phyloP scores from a whole-genome alignment of 768 basidiomycete genomes.

The Amanita brunnescens region DNA sequence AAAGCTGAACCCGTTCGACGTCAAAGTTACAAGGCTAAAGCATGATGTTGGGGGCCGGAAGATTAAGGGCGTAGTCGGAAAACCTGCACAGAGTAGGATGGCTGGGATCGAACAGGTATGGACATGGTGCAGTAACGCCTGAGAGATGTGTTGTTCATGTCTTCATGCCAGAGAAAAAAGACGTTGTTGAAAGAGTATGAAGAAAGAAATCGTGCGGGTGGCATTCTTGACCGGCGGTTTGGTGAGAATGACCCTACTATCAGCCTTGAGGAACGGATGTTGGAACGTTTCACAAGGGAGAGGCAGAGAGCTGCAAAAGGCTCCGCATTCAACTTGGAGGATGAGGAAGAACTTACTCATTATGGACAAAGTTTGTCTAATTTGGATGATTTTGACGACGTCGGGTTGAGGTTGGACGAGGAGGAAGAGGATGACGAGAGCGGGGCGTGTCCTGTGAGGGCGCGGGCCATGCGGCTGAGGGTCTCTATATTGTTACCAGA shows the following conservation, averaged over 20 bases:
- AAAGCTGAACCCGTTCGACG: slow-evolving; percentile 89
- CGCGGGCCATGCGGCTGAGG: too few relatives aligned
- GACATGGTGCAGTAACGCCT: background rate
- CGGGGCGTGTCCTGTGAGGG: too few relatives aligned
- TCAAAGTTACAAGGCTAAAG: slow-evolving; percentile 85
- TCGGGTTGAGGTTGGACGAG: slow-evolving; percentile 49
- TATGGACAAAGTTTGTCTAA: slow-evolving; percentile 85
- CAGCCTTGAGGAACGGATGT: slow-evolving; percentile 94
- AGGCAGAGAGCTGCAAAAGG: slow-evolving; percentile 73
- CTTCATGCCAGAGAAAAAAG: slow-evolving; percentile 60
- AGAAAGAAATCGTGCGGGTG: slow-evolving; percentile 73
- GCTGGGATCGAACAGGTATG: slow-evolving; percentile 83
- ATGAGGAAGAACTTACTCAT: slow-evolving; percentile 86
- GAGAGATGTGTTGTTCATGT: slow-evolving; percentile 7
- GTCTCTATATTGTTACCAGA: too few relatives aligned
- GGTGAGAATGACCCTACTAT: slow-evolving; percentile 92
- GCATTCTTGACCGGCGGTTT: slow-evolving; percentile 89
- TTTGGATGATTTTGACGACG: slow-evolving; percentile 75
- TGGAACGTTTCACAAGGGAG: slow-evolving; percentile 92
- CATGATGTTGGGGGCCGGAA: slow-evolving; percentile 89
- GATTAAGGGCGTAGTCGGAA: slow-evolving; percentile 73
- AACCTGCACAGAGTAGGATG: slow-evolving; percentile 83
- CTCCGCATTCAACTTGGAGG: slow-evolving; percentile 80
- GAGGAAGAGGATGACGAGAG: slow-evolving; percentile 49
- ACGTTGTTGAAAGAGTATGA: slow-evolving; percentile 84